Evolutionary conservation across 2,329 filamentous ascomycete species (phyloP), one percentile per base, ranked within the genome.

Genomic region (Aureobasidium uvarum): DNA sequence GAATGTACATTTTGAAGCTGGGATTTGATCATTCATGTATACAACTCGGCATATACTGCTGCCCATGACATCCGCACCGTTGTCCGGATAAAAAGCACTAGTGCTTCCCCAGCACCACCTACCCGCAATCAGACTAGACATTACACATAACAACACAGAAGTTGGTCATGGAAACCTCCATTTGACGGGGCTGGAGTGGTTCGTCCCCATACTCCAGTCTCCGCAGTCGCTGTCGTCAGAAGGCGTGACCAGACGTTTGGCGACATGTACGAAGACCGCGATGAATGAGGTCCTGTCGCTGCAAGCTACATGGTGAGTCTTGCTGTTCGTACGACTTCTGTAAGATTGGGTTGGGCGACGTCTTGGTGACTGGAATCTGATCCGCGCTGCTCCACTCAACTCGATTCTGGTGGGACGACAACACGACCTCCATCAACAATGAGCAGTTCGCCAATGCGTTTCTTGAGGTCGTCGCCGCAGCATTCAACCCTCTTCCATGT

Each of bases 401-500:
- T 18, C 8, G 60, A 59, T 6, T 65, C 43, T 33, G 46, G 41
- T 8, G 70, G 69, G n/a, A 70, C 68, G 46, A 81, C 79, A 48
- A 86, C 83, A 62, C 76, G 79, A 2, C 85, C 85, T 2, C 81
- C 82, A 68, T 87, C 85, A 13, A 87, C 83, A 67, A 88, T 81
- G 70, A 86, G 82, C 77, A 85, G 81, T 72, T 87, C 84, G 69
- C 86, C 84, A 55, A 86, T 74, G 68, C 79, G 79, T 69, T 79
- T 78, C 60, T 79, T 79, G 31, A 83, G 80, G 8, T 84, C 84
- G 71, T 72, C 70, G 18, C 72, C 74, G 66, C 75, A 76, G 67
- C 82, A 85, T 74, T 98, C 94, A 18, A 96, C 81, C 58, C 95
- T 85, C 80, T 97, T 98, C 85, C 94, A 99, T 0, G 94, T 99